Evolutionary conservation across 2,329 filamentous ascomycete species (phyloP), one percentile per base, ranked within the genome.

Genomic region (Venturia nashicola): DNA sequence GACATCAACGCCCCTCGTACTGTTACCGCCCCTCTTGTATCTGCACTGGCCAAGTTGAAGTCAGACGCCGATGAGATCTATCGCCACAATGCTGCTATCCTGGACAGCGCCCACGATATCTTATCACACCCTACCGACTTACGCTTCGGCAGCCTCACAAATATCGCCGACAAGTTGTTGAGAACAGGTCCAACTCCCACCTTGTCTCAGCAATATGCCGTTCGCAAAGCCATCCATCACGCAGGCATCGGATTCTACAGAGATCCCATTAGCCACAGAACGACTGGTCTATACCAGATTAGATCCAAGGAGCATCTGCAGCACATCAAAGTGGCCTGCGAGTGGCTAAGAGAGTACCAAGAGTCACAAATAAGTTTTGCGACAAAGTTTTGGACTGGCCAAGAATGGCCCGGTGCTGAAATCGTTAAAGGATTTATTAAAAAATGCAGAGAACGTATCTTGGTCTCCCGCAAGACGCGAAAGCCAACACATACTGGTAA

Each of bases 211-310:
- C 74, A 91, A 5, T 89, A 90, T 69, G 88, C 89, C 4, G 84
- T 91, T 7, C 86, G 91, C 68, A 83, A 83, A 64, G 82, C 86
- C 9, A 71, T 93, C 8, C 72, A 80, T 36, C 11, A 40, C 20
- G 51, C 34, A 11, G 39, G 40, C 23, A 40, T 61, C 4, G 48
- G 61, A 16, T 65, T 65, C 43, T 51, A 43, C 23, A 40, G 42
- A 43, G 64, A 65, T 46, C 11, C n/a, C 23, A 65, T 6, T 23
- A 59, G 39, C 39, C 61, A 64, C 23, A 43, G 44, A 46, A 61
- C 27, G 70, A 84, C 75, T 69, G 81, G 74, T 72, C 82, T 88
- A 39, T 89, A 87, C 68, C 82, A 86, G 66, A 79, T 92, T 65
- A 78, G 81, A 27, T 80, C 85, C 9, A 77, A 79, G 60, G 74